Evolutionary conservation across 768 basidiomycete genomes (phyloP).

Genomic region (Dictyophora rubrovolvata): DNA sequence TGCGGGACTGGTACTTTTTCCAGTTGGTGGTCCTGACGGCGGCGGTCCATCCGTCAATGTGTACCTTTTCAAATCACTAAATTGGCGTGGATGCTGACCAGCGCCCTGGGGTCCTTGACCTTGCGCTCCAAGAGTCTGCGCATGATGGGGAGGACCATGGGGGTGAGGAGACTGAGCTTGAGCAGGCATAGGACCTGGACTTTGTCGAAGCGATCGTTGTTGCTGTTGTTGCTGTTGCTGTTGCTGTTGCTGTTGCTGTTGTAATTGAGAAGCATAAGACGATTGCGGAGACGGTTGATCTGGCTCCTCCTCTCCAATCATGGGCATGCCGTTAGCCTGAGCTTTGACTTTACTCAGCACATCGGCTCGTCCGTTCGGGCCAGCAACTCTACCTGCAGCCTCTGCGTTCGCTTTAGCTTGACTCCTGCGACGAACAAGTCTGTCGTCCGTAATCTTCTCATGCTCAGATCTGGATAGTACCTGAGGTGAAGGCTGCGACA

Average conservation of each 20-base stretch:
- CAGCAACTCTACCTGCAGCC: conserved; percentile 20
- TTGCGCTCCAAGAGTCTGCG: neutral
- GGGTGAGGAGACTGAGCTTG: neutral
- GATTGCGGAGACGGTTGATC: conserved; percentile 2
- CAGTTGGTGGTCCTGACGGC: neutral
- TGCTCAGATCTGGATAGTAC: conserved; percentile 72
- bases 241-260: conserved; percentile 10
- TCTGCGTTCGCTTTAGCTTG: conserved; percentile 50
- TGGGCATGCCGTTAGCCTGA: conserved; percentile 35
- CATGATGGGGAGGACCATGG: conserved; percentile 9
- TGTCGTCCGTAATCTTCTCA: conserved; percentile 64
- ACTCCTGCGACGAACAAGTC: conserved; percentile 76
- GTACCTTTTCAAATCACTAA: conserved; percentile 8
- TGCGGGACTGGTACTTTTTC: conserved; percentile 21
- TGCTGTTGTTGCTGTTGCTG: conserved; percentile 4
- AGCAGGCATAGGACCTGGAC: neutral
- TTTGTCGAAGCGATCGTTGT: conserved; percentile 1
- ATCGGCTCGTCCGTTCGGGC: conserved; percentile 7
- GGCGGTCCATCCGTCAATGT: conserved; percentile 1
- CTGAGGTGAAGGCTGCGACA: conserved; percentile 51
- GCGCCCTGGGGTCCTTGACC: neutral
- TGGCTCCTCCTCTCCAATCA: conserved; percentile 46
- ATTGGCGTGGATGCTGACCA: conserved; percentile 8
- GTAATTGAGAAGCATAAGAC: conserved; percentile 9
- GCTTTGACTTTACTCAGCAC: conserved; percentile 23